Evolutionary conservation across 768 basidiomycete species (phyloP), one percentile per base, ranked within the genome.

Genomic region (Trametes maxima): DNA sequence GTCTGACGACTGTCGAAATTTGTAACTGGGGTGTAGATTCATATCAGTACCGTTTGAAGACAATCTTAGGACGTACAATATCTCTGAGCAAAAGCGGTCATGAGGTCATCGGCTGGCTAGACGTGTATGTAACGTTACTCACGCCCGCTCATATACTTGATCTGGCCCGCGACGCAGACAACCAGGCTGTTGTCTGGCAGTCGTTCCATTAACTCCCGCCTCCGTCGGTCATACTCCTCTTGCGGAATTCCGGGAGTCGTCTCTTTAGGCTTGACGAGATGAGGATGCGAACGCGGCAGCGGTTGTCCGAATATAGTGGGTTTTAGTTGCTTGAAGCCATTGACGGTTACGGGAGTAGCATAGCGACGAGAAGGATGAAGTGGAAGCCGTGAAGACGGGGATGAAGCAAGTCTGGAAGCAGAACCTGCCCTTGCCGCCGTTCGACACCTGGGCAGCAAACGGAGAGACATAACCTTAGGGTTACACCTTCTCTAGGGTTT

Each of bases 1-100:
- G 74, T 96, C 89, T 39, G 92, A 94, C 0, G 86, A 85, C 75
- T 96, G 96, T 22, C 96, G 85, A 71, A 92, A 97, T 72, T 95
- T 95, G 81, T 98, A 97, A 74, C 95, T 98, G 70, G 36, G 40
- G 35, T 22, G 22, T 11, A 13, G 2, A 33, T 60, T 44, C 5
- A 57, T 16, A 13, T 7, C 17, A 7, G 7, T 24, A 28, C 13
- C 19, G 16, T 45, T 28, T 0, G 5, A 19, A 12, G 16, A 10
- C 3, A 57, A 25, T 28, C n/a, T 14, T 24, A 46, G 10, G 35
- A 75, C 90, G 77, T 74, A 94, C 92, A 93, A 94, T 68, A 94
- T 94, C 64, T 89, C 70, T 71, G 39, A 12, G 53, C 4, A n/a
- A 40, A 13, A 40, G 44, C 40, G 82, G 82, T 14, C 37, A n/a